Evolutionary conservation across 441 rosid species (phyloP).

Genomic region (Macaranga tanarius): DNA sequence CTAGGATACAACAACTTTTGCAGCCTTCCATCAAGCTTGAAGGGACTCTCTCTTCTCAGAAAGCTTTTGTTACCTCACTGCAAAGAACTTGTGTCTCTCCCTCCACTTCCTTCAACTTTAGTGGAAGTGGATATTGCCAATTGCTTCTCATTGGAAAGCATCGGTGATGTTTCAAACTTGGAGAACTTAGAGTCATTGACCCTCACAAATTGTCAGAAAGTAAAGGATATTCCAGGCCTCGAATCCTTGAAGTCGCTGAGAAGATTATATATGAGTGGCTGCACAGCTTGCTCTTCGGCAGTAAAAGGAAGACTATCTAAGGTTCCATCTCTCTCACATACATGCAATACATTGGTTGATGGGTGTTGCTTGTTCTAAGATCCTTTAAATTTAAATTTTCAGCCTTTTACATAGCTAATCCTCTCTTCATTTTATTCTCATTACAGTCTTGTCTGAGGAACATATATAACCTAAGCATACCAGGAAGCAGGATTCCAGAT

Average conservation of each 20-base stretch:
- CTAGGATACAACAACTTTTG: slow-evolving; percentile 48
- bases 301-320: slow-evolving; percentile 53
- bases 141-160: slow-evolving; percentile 45
- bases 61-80: slow-evolving; percentile 45
- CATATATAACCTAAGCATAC: slow-evolving; percentile 45
- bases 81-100: slow-evolving; percentile 48
- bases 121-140: slow-evolving; percentile 35
- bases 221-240: slow-evolving; percentile 52
- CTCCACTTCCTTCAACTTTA: slow-evolving; percentile 56
- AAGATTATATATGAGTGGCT: slow-evolving; percentile 49
- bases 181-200: slow-evolving; percentile 36
- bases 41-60: slow-evolving; percentile 48
- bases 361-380: no score
- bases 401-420: neutral
- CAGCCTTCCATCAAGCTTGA: slow-evolving; percentile 60
- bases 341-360: no score
- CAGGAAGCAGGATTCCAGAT: slow-evolving; percentile 54
- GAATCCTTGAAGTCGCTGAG: slow-evolving; percentile 42
- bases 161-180: slow-evolving; percentile 45
- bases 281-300: slow-evolving; percentile 37
- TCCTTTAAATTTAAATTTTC: no score
- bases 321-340: slow-evolving; percentile 31
- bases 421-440: neutral
- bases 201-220: slow-evolving; percentile 54
- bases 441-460: slow-evolving; percentile 48